Conservation (phyloP, 2,329 filamentous ascomycete species). For the Sporothrix dimorphospora region DNA sequence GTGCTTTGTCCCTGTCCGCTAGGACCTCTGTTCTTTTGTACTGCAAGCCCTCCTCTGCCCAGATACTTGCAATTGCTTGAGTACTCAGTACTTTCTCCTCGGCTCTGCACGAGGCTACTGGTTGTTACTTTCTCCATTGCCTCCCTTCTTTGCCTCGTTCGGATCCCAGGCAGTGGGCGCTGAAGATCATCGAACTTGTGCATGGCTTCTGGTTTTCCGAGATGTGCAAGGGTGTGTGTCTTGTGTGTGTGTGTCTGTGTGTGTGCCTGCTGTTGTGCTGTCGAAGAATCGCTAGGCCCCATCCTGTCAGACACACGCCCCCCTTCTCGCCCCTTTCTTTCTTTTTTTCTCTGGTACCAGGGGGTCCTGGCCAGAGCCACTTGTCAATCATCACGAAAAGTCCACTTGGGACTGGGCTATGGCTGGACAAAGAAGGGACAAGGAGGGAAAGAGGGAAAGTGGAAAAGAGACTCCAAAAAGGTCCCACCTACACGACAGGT, state of each 20-base stretch:
- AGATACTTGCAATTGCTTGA: not conserved
- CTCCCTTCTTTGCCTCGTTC: not conserved
- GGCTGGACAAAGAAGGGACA: conserved; percentile 8
- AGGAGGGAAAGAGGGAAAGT: not conserved
- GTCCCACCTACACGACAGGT: conserved; percentile 9
- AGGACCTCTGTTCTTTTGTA: not conserved
- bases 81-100: not conserved
- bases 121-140: not conserved
- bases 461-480: not conserved
- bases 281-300: not conserved
- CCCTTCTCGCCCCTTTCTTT: conserved; percentile 7
- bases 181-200: not conserved
- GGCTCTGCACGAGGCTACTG: not conserved
- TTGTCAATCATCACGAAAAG: conserved; percentile 15
- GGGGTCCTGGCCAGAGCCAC: not conserved
- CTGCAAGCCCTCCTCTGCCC: not conserved
- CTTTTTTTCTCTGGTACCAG: conserved; percentile 6
- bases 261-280: not conserved
- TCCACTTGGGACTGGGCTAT: not conserved
- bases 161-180: not conserved
- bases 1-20: not conserved
- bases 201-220: conserved; percentile 1
- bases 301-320: not conserved
- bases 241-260: not conserved
- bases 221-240: not conserved